Evolutionary conservation across 192 early-diverging fungal genomes (phyloP), one percentile per base, ranked within the genome.

Genomic region (Linderina pennispora): DNA sequence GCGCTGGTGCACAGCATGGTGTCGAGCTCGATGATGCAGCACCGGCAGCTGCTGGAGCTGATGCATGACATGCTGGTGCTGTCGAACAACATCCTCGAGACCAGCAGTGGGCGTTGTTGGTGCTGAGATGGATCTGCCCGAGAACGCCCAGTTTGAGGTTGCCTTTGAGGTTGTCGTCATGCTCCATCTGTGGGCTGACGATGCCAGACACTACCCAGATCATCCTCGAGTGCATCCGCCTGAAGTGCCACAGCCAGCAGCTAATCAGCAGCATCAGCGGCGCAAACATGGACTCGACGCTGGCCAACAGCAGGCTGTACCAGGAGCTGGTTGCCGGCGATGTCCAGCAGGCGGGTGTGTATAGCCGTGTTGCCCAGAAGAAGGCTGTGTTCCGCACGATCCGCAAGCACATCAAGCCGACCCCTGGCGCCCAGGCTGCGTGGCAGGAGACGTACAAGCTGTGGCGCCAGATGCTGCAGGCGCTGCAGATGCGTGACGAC

Each of bases 261-360:
- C 53, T 65, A 19, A 65, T 72, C 53, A 36, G 89, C 24, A 82
- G 86, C 16, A n/a, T n/a, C n/a, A 87, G 87, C 16, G 82, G 77
- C 13, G 79, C 77, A 38, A 52, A 59, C 8, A 57, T 79, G 10
- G 81, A 84, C 35, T 62, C 83, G n/a, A 76, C 82, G 38, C 61
- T 82, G 31, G 75, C 88, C 35, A 86, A 89, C 51, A 90, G 90
- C 88, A 88, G 92, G 1, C 74, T 92, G 25, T 86, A 91, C 51
- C 91, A 85, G 7, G 84, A 91, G 73, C 77, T 97, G 7, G 67
- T 93, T 19, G 76, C 85, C 18, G 66, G 89, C 20, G 91, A 91
- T 40, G 88, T 93, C 2, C 90, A 93, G 56, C 63, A 67, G 36
- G 70, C 65, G 1, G 65, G 64, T 6, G 42, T 67, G 38, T 74